These are phyloP conservation scores for Carallia pectinifolia DNA, from an alignment of 345 rosid genomes.

Conservation along the genomic window DNA sequence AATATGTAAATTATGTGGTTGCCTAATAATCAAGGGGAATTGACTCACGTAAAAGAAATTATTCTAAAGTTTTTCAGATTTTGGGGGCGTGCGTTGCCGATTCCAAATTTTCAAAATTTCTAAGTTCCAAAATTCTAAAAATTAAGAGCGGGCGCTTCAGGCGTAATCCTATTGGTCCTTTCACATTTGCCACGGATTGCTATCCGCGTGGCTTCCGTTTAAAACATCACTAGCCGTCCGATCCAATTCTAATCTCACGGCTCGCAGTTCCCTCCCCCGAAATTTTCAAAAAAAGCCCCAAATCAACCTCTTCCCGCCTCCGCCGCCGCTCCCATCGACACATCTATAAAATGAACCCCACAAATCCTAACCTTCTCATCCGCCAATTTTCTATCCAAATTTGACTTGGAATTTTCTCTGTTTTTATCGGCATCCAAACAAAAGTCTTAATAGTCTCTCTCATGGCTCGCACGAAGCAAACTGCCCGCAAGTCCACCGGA, in stretches of 20 bases:
- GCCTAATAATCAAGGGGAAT: too few species aligned
- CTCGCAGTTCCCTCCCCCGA: background rate
- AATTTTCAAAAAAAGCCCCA: slow-evolving; percentile 1
- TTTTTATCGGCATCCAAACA: background rate
- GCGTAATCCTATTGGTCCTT: background rate
- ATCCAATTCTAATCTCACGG: background rate
- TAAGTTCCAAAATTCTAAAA: too few species aligned
- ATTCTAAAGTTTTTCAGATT: too few species aligned
- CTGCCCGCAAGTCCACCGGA: slow-evolving; percentile 22
- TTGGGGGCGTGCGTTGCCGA: too few species aligned
- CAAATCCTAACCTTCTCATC: too few species aligned
- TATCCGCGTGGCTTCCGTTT: slow-evolving; percentile 10
- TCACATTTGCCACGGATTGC: slow-evolving; percentile 20
- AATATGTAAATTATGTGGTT: too few species aligned
- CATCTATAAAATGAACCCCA: background rate
- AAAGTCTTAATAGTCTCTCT: too few species aligned
- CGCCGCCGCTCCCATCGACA: background rate
- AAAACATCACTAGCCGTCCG: slow-evolving; percentile 9
- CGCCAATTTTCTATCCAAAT: background rate
- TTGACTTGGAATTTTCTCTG: background rate
- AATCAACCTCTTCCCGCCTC: slow-evolving; percentile 8
- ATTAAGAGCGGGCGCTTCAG: too few species aligned
- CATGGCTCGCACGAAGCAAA: slow-evolving; percentile 27
- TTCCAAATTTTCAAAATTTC: too few species aligned
- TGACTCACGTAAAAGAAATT: too few species aligned